Base-by-base conservation (phyloP, 176 grass and related monocot genomes). In the Themeda triandra region DNA sequence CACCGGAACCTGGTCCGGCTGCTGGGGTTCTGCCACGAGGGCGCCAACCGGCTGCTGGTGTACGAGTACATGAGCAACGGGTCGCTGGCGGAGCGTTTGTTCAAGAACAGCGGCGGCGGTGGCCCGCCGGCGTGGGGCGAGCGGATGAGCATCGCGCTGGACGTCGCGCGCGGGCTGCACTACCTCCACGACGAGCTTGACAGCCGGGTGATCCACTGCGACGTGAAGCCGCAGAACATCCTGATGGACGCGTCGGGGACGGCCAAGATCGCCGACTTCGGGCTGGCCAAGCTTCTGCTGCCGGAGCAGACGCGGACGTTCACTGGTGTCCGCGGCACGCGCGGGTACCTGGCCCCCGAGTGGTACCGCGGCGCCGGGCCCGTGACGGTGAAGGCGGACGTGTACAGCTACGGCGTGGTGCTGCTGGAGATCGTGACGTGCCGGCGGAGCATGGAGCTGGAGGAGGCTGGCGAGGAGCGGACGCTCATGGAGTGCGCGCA, bases 151-250 rank as follows among this genome's bases (percentile, higher is more conserved):
- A 59, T 88, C 21, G 73, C 88, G 36, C 67, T 91, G 8, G 82
- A 90, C 69, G 76, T 81, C 0, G 82, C 74, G 3, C 77, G 78
- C 5, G 88, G 83, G 11, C 33, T 87, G 4, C 88, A 65, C 63
- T 93, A 90, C 86, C 82, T 94, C 33, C 92, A 91, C 62, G 69
- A 84, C 18, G 86, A 87, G 56, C 72, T 70, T 15, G 82, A 91
- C 6, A 63, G 49, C 32, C 56, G 76, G 10, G 69, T 91, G 59
- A 83, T 94, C 30, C 92, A 94, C 54, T 91, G 88, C 46, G 92
- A 94, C 79, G 82, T 94, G 18, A 90, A 90, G 73, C 86, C 92
- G 10, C 66, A 88, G 44, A 94, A 94, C 76, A 93, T 93, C 42
- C 78, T 93, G 10, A 77, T 90, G 83, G 85, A 90, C 60, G 71